Evolutionary conservation across 768 basidiomycete species (phyloP), one percentile per base, ranked within the genome.

Genomic region (Lentinula edodes): DNA sequence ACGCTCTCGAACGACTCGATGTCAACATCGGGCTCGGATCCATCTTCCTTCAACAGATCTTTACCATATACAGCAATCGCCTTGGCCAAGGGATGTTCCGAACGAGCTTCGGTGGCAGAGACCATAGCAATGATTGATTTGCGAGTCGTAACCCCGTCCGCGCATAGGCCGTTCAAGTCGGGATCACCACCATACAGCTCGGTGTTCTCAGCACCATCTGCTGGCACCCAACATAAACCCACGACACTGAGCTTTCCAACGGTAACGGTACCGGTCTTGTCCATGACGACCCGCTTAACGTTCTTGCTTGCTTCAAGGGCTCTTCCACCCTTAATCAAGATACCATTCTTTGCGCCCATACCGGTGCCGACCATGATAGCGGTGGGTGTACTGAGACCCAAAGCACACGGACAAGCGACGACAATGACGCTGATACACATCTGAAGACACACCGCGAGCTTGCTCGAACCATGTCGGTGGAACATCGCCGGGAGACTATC

Each of bases 281-380:
- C 97, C 53, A 98, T 71, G 0, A 97, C 85, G 64, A 98, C 86
- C 13, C 86, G 81, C 70, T 87, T 86, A 68, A 98, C 86, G 56
- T 81, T 80, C 65, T 84, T 87, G 73, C 93, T 94, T 3, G 93
- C 94, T 71, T 99, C 97, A 32, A 99, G 78, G 2, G 97, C 95
- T 13, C 90, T 81, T 1, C 95, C 97, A 20, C 97, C 95, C 72
- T 99, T 99, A 84, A 99, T 98, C 51, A 99, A 76, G 62, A 99
- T 98, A 0, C 97, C 96, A 68, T 98, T 96, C 77, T 90, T 84
- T 8, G 97, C 97, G 1, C 97, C 97, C 61, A 98, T 87, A 0
- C 97, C 97, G 0, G 96, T 98, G 16, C 97, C 97, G 36, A 98
- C 97, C 97, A 98, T 98, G 74, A 98, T 94, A 2, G 96, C 97